Evolutionary conservation across 2,329 filamentous ascomycete species (phyloP), one percentile per base, ranked within the genome.

Genomic region (Penicillium sp.): DNA sequence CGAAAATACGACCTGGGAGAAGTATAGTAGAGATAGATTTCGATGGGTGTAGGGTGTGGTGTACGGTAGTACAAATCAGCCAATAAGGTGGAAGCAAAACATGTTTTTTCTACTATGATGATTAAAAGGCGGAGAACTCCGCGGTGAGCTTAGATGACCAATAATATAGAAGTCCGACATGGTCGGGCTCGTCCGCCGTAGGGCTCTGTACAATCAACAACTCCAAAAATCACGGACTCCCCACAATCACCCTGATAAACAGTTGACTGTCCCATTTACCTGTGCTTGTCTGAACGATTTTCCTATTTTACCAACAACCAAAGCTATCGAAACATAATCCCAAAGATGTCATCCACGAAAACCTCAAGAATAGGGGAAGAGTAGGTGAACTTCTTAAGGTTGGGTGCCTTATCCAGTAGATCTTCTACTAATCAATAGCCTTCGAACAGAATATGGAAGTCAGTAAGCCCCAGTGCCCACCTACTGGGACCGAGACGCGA

Each of bases 391-490:
- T 43, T 19, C 43, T 19, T n/a, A 44, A 9, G 28, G 1, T 17
- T 19, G 17, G 26, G 36, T 54, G 49, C 25, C 28, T 30, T 48
- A 53, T 41, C 28, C 30, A 30, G n/a, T 41, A 35, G 30, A 50
- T 43, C 30, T 47, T 52, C 56, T 49, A 37, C 59, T 71, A 68
- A 67, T 68, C 60, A 67, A 61, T 69, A 69, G 73, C 57, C 59
- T 56, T 69, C 65, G 67, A 60, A 45, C 69, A 96, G 91, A 74
- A 89, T 95, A 66, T 96, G 91, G 91, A 96, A 96, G 91, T 95
- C 82, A 85, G 89, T 81, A 61, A 61, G 49, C 62, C 48, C 49
- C 49, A 49, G 22, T 25, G 41, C 42, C 25, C 22, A 17, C 14
- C n/a, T 19, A 45, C 16, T 17, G 25, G 43, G 16, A 37, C 8